Evolutionary conservation across 768 basidiomycete genomes (phyloP).

Genomic region (Rhodocollybia butyracea): DNA sequence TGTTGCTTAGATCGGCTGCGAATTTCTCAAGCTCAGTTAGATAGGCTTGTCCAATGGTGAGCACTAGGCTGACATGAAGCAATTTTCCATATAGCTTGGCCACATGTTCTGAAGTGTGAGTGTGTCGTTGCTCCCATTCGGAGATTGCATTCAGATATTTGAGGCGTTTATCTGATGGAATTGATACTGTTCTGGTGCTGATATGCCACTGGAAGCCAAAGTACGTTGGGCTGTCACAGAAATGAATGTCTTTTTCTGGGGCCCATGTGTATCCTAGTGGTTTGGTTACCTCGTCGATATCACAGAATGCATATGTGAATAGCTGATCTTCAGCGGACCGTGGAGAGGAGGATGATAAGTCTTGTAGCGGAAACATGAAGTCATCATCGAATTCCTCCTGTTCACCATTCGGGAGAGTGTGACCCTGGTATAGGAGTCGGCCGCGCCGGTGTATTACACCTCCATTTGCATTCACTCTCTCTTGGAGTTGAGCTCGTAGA

Average conservation of each 20-base stretch:
- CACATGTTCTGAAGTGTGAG: slow-evolving; percentile 30
- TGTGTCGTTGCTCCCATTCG: slow-evolving; percentile 16
- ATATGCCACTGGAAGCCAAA: slow-evolving; percentile 32
- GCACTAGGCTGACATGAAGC: slow-evolving; percentile 26
- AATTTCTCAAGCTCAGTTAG: slow-evolving; percentile 32
- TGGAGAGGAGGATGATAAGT: slow-evolving; percentile 19
- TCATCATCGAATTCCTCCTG: no score
- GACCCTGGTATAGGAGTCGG: no score
- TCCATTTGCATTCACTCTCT: slow-evolving; percentile 5
- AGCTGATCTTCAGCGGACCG: slow-evolving; percentile 13
- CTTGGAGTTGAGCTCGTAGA: slow-evolving; percentile 7
- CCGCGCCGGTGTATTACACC: slow-evolving; percentile 8
- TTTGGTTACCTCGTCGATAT: slow-evolving; percentile 32
- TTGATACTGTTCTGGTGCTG: slow-evolving; percentile 13
- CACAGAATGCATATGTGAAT: slow-evolving; percentile 19
- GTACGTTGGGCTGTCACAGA: slow-evolving; percentile 15
- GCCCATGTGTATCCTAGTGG: slow-evolving; percentile 31
- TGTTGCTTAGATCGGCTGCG: background rate
- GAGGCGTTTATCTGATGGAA: slow-evolving; percentile 19
- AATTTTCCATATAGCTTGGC: slow-evolving; percentile 38
- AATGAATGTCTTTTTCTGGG: slow-evolving; percentile 23
- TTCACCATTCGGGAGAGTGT: no score
- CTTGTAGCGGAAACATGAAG: no score
- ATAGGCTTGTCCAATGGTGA: slow-evolving; percentile 25
- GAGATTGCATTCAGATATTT: no score